Percentiles rank a stretch among this genome's conserved stretches.
Conservation (phyloP, 2,329 filamentous ascomycete species). For the Fusarium pseudoanthophilum region DNA sequence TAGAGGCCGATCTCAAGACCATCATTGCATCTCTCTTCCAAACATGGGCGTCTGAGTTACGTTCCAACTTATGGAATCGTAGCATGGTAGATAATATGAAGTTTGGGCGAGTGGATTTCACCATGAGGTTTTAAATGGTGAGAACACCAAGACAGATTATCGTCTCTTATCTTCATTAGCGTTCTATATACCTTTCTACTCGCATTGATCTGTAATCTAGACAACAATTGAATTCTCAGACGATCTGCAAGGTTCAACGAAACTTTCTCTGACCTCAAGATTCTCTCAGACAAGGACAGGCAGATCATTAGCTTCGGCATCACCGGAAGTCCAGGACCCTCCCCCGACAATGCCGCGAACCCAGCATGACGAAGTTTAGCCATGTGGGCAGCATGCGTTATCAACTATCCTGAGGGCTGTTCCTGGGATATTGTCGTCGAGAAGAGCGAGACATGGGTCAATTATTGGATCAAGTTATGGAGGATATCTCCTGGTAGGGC, state of each 20-base stretch:
- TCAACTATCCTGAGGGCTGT: slow-evolving; percentile 41
- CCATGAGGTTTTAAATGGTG: too few relatives aligned
- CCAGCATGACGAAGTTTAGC: slow-evolving; percentile 59
- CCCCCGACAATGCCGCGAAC: slow-evolving; percentile 56
- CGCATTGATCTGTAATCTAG: too few relatives aligned
- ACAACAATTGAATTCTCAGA: too few relatives aligned
- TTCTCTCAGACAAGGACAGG: slow-evolving; percentile 52
- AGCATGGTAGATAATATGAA: too few relatives aligned
- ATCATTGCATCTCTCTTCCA: too few relatives aligned
- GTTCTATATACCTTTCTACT: too few relatives aligned
- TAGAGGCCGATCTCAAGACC: too few relatives aligned
- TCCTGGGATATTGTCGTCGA: slow-evolving; percentile 10
- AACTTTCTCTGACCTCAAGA: slow-evolving; percentile 50
- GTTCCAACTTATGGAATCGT: too few relatives aligned
- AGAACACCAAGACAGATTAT: slow-evolving; percentile 11
- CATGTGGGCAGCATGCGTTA: slow-evolving; percentile 50
- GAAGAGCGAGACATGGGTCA: slow-evolving; percentile 18
- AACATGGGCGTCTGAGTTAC: too few relatives aligned
- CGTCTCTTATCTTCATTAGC: slow-evolving; percentile 10
- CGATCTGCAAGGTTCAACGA: slow-evolving; percentile 41
- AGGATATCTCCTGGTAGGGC: slow-evolving; percentile 20
- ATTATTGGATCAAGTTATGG: slow-evolving; percentile 40
- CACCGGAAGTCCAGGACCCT: slow-evolving; percentile 41
- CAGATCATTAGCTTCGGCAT: slow-evolving; percentile 55
- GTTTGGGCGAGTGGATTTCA: too few relatives aligned